Conservation (phyloP, 768 basidiomycete species). For the Lepiota subincarnata region DNA sequence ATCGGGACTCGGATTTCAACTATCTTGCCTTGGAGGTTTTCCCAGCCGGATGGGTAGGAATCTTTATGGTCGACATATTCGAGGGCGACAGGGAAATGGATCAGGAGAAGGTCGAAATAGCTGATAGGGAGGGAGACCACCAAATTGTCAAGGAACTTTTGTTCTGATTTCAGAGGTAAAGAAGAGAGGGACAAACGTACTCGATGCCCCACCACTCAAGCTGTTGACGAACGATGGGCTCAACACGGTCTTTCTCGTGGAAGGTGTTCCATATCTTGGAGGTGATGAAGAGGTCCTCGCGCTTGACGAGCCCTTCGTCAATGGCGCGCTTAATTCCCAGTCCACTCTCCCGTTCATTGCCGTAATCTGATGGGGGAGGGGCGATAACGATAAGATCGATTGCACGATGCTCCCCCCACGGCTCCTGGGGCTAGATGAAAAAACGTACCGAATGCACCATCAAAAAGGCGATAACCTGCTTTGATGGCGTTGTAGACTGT, state of each 20-base stretch:
- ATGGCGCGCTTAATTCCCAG: constrained; percentile 77
- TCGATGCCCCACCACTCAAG: constrained; percentile 80
- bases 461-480: constrained; percentile 81
- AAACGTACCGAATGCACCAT: constrained; percentile 56
- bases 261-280: constrained; percentile 93
- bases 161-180: too few species aligned
- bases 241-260: constrained; percentile 74
- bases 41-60: constrained; percentile 85
- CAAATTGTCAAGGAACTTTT: too few species aligned
- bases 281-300: constrained; percentile 86
- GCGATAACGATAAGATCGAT: constrained; percentile 11
- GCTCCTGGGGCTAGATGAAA: too few species aligned
- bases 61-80: constrained; percentile 73
- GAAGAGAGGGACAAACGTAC: constrained; percentile 17
- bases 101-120: constrained; percentile 76
- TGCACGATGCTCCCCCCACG: not conserved
- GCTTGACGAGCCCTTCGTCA: constrained; percentile 75
- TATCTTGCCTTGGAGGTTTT: constrained; percentile 65
- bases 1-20: constrained; percentile 64
- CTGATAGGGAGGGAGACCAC: constrained; percentile 8
- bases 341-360: constrained; percentile 85
- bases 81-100: constrained; percentile 86
- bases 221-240: constrained; percentile 40
- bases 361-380: constrained; percentile 52
- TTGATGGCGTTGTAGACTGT: constrained; percentile 86